Evolutionary conservation across 2,329 filamentous ascomycete genomes (phyloP), one percentile per base, ranked within the genome.

Genomic region (Knufia fluminis): DNA sequence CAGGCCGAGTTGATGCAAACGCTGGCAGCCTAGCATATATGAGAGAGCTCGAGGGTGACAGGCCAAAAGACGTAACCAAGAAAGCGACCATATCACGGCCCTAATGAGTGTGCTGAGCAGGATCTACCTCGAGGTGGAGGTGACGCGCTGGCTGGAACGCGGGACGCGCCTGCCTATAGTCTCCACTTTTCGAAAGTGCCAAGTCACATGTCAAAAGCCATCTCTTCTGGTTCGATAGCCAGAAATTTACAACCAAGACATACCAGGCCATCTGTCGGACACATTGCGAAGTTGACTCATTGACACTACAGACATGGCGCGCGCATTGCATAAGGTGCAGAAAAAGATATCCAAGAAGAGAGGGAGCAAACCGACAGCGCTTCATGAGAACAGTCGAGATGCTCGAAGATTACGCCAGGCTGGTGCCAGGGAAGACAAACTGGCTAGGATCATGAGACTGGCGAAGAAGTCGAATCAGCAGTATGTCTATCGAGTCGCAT

Each of bases 281-380:
- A n/a, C n/a, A n/a, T n/a, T n/a, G n/a, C n/a, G n/a, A n/a, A n/a
- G n/a, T n/a, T n/a, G n/a, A n/a, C n/a, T n/a, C n/a, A n/a, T n/a
- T n/a, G n/a, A n/a, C n/a, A 60, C 17, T 22, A 9, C 38, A 12
- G 28, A 2, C 20, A 94, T 94, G 89, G 78, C 86, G 12, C 84
- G 81, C 63, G 79, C 83, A 39, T 70, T 96, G 4, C 72, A 80
- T 55, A 97, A 96, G 65, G 85, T 92, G 17, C 80, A 85, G 55
- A 97, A 97, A 71, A 81, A 88, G 56, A 91, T 97, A 56, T 73
- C 81, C 28, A 95, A 94, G 72, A 96, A 96, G 76, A 81, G 85
- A 57, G 80, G 81, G 56, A 80, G 81, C 17, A 80, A 81, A 33
- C 76, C 87, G 41, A 82, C 83, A 24, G 76, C 83, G 10, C 75